Evolutionary conservation across 1,139 yeast genomes (phyloP).

Genomic region (Entelexis sorbosivorans): DNA sequence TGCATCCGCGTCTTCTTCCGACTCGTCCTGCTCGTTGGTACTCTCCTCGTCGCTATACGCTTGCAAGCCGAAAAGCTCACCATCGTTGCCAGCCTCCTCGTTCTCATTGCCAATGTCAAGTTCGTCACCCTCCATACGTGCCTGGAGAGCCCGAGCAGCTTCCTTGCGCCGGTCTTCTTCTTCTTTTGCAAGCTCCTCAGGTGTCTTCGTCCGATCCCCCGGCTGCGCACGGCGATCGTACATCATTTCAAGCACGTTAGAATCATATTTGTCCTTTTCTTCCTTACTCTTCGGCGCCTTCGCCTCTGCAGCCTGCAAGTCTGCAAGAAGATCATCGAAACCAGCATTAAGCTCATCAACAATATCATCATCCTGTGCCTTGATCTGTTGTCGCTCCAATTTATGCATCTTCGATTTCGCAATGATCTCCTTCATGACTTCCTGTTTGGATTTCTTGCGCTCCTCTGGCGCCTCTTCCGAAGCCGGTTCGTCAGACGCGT

Average conservation of each 20-base stretch:
- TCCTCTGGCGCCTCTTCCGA: constrained; percentile 33
- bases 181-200: constrained; percentile 67
- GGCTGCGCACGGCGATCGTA: constrained; percentile 86
- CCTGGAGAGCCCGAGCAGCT: constrained; percentile 63
- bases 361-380: constrained; percentile 56
- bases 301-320: constrained; percentile 33
- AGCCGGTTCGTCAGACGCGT: constrained; percentile 24
- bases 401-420: constrained; percentile 89
- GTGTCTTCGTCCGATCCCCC: constrained; percentile 91
- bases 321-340: constrained; percentile 67
- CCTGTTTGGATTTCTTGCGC: constrained; percentile 76
- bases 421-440: constrained; percentile 92
- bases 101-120: constrained; percentile 36
- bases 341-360: constrained; percentile 69
- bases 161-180: constrained; percentile 54
- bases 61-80: constrained; percentile 23
- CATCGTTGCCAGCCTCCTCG: constrained; percentile 34
- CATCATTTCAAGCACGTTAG: constrained; percentile 63
- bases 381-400: constrained; percentile 73
- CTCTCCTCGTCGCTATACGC: constrained; percentile 27
- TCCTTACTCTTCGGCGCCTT: constrained; percentile 18
- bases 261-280: constrained; percentile 49
- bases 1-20: not conserved
- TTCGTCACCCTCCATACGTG: constrained; percentile 68
- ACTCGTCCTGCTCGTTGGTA: not conserved